Evolutionary conservation across 805 yeast genomes (phyloP), one percentile per base, ranked within the genome.

Genomic region (Starmera quercuum): DNA sequence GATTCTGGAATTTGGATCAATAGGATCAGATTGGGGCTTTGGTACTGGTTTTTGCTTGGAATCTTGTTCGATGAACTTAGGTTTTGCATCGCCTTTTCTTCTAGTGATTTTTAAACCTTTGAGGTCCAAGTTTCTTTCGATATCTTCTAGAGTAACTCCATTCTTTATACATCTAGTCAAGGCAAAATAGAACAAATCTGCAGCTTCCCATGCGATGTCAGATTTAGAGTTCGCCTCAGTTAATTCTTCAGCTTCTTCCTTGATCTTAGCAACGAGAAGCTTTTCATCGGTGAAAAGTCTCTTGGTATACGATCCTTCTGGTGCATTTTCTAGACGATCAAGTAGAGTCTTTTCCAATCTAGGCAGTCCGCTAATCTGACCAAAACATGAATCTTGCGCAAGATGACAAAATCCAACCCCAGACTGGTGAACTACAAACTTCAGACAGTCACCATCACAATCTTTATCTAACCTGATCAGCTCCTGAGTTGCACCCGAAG

Each of bases 171-270:
- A 72, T 58, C 83, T 84, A 37, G 84, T 65, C 55, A 80, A 51
- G 11, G 90, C 81, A 49, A 84, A 84, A 53, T 80, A 75, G 41
- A 85, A 68, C 56, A 92, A 68, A 57, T 92, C 98, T 7, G 98
- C 98, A 34, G 95, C 90, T 63, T 92, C 98, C 96, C 96, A 92
- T 0, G 97, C 82, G 35, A 86, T 72, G 37, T 90, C 81, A 2
- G 71, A 72, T 47, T 69, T 69, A 6, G 65, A 50, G 24, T 66
- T 67, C 13, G 98, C 97, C 38, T 87, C 96, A 21, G 87, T 76
- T 41, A 92, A 73, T 59, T 92, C 98, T 51, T 90, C 97, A 29
- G 96, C 94, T 61, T 92, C 98, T 63, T 92, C 98, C 57, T 78
- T 76, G 61, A 92, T 80, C 66, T 92, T 85, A 18, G 97, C 96